Evolutionary conservation across 2,329 filamentous ascomycete genomes (phyloP), one percentile per base, ranked within the genome.

Genomic region (Tolypocladium ovalisporum): DNA sequence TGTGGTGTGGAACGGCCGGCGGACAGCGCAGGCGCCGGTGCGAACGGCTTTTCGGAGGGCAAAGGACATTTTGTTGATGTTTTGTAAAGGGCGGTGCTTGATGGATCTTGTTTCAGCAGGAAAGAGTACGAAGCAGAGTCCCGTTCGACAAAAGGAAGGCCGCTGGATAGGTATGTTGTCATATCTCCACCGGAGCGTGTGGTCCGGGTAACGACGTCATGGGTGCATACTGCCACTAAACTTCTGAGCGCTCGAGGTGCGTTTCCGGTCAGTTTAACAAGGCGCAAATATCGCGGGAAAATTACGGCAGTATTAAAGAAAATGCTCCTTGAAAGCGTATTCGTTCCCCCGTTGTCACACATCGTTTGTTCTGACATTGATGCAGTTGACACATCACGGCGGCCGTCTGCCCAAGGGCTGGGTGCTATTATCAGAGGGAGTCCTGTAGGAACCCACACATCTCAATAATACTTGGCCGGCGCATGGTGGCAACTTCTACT

Each of bases 1-100:
- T 0, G 72, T 68, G 36, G 65, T 63, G 64, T 75, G 73, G 51
- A 75, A 69, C 22, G 63, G 61, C 3, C 70, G 69, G 56, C 52
- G 22, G 8, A 24, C 8, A 44, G 29, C 24, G 27, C 15, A 27
- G 24, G 15, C 27, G 44, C 44, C 24, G 24, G 15, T 49, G 27
- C 47, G 47, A 29, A 51, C 29, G 47, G 17, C 9, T 17, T 8
- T 10, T 34, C 29, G 29, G 27, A 51, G 27, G 19, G 47, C 22
- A 6, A 13, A 34, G 1, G 17, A 13, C 47, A 51, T 34, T 51
- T 19, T 17, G 47, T 34, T 32, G 8, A n/a, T 51, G 17, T 3
- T 32, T 51, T 51, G 27, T 27, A 1, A 9, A 24, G 40, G n/a
- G 22, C 27, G 3, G 15, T 19, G 44, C 27, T 32, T 19, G 17